These are phyloP conservation scores for Catunica adiposa DNA, from an alignment of 2,329 filamentous ascomycete genomes.

Conservation along the genomic window DNA sequence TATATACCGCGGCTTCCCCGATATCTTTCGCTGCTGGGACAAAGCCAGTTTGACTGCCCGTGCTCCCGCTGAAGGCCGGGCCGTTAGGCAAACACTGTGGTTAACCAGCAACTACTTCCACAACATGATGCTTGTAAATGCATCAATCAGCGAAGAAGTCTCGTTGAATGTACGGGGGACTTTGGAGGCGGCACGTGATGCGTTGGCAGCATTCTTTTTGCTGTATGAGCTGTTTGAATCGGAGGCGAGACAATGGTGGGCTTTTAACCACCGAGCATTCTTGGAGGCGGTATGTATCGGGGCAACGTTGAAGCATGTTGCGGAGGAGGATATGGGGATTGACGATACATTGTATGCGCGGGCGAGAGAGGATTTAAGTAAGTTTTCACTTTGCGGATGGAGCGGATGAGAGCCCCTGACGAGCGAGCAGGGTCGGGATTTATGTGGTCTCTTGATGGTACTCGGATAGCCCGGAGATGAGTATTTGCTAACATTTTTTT, in stretches of 20 bases:
- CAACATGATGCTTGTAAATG: conserved; percentile 64
- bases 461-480: conserved; percentile 25
- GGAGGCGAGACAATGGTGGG: conserved; percentile 71
- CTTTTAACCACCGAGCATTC: conserved; percentile 67
- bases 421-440: background rate
- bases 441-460: background rate
- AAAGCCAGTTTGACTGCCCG: conserved; percentile 40
- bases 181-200: conserved; percentile 59
- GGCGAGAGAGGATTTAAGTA: conserved; percentile 44
- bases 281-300: conserved; percentile 57
- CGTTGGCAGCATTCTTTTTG: conserved; percentile 58
- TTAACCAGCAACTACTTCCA: conserved; percentile 72
- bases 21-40: conserved; percentile 53
- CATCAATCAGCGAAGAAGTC: conserved; percentile 48
- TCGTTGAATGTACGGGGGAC: conserved; percentile 51
- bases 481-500: conserved; percentile 3
- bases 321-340: conserved; percentile 30
- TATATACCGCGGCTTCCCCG: conserved; percentile 57
- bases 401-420: background rate
- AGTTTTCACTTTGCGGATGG: conserved; percentile 24
- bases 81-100: conserved; percentile 59
- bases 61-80: conserved; percentile 43
- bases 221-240: conserved; percentile 48
- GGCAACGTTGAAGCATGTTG: conserved; percentile 37
- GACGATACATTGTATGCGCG: conserved; percentile 37